These are phyloP conservation scores for Guyanaporus albipodus DNA, from an alignment of 768 basidiomycete species.

Conservation along the genomic window DNA sequence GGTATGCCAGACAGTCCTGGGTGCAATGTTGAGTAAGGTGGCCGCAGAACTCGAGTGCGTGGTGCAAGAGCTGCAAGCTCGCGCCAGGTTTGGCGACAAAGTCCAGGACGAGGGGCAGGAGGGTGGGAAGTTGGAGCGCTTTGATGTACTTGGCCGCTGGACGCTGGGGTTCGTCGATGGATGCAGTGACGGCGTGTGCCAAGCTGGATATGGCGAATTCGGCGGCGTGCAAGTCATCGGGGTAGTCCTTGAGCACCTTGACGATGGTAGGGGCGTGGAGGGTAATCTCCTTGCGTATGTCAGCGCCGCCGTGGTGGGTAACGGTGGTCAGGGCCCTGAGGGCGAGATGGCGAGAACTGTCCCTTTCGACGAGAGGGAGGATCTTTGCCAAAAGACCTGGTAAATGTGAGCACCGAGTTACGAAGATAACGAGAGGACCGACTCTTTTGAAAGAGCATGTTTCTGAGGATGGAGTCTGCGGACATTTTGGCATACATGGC, in stretches of 20 bases:
- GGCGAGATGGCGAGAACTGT: constrained; percentile 48
- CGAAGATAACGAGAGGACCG: background rate
- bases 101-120: constrained; percentile 42
- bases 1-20: constrained; percentile 41
- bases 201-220: constrained; percentile 51
- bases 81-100: constrained; percentile 42
- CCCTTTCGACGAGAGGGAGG: constrained; percentile 47
- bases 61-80: constrained; percentile 43
- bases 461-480: constrained; percentile 53
- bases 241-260: constrained; percentile 44
- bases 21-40: constrained; percentile 43
- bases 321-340: constrained; percentile 54
- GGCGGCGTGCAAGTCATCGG: constrained; percentile 46
- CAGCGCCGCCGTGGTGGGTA: constrained; percentile 56
- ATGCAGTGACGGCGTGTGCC: constrained; percentile 47
- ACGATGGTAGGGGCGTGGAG: constrained; percentile 38
- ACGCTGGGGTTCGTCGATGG: constrained; percentile 38
- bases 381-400: constrained; percentile 57
- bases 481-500: constrained; percentile 65
- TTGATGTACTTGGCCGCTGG: constrained; percentile 37
- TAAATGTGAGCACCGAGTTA: background rate
- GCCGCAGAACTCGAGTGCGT: constrained; percentile 47
- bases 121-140: constrained; percentile 39
- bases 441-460: constrained; percentile 60
- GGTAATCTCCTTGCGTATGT: constrained; percentile 50